A percentile compares a stretch with the other conserved stretches of the same genome.
phyloP scores from a whole-genome alignment of 208 protist species.

The Leishmania turanica region DNA sequence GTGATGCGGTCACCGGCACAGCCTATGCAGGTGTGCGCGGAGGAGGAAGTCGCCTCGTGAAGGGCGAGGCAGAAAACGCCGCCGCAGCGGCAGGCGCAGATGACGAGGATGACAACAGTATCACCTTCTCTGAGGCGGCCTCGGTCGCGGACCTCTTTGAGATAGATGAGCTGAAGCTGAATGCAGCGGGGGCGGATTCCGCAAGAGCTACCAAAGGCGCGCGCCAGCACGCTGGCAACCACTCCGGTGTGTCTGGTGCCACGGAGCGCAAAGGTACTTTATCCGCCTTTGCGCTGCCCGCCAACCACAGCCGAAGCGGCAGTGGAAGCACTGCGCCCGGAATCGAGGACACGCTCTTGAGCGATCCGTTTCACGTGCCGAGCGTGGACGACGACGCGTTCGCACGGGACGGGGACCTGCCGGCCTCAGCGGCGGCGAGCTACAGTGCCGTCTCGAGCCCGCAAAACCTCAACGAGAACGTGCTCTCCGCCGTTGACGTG shows the following conservation, averaged over 20 bases:
- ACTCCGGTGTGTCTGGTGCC: neutral
- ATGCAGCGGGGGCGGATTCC: neutral
- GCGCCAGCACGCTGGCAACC: neutral
- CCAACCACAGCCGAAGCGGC: neutral
- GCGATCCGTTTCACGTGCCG: constrained; percentile 35
- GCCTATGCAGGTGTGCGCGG: neutral
- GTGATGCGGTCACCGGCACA: neutral
- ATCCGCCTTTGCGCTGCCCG: constrained; percentile 1
- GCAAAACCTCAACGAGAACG: constrained; percentile 35
- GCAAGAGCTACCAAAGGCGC: neutral
- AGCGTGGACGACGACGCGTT: constrained; percentile 39
- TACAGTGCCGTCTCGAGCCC: neutral
- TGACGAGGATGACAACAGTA: constrained; percentile 15
- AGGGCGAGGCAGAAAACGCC: neutral
- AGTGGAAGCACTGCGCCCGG: neutral
- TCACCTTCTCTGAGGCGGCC: constrained; percentile 23
- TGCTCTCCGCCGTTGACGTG: constrained; percentile 77
- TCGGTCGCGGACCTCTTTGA: constrained; percentile 23
- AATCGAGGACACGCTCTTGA: constrained; percentile 6
- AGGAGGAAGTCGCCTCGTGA: neutral
- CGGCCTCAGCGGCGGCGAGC: constrained; percentile 4
- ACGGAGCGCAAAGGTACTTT: neutral
- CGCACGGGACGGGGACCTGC: constrained; percentile 32
- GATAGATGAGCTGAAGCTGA: neutral
- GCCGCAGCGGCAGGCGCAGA: neutral